phyloP scores from a whole-genome alignment of 805 yeast genomes.

The fission yeast (Schizosaccharomyces pombe) region DNA sequence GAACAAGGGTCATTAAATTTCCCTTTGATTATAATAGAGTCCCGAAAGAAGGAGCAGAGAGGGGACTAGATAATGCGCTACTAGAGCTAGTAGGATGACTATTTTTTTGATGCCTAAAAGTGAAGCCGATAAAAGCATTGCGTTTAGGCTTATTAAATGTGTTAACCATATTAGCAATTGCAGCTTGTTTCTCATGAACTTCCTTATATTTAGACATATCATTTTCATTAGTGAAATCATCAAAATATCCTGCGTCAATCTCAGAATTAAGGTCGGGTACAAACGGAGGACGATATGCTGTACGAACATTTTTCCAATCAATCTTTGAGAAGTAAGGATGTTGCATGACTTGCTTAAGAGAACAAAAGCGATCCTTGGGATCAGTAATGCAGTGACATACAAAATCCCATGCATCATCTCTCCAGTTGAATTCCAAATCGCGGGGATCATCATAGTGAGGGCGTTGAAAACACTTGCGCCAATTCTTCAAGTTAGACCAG shows the following conservation, averaged over 20 bases:
- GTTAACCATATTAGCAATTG: slow-evolving; percentile 38
- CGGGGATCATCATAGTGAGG: slow-evolving; percentile 34
- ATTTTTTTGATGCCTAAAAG: slow-evolving; percentile 59
- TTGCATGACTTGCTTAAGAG: background rate
- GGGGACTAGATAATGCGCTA: background rate
- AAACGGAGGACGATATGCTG: slow-evolving; percentile 37
- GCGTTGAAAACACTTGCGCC: slow-evolving; percentile 70
- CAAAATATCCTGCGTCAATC: slow-evolving; percentile 96
- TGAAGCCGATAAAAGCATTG: slow-evolving; percentile 74
- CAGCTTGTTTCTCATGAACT: slow-evolving; percentile 69
- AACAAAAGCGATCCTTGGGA: background rate
- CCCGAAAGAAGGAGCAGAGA: background rate
- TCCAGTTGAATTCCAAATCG: slow-evolving; percentile 3
- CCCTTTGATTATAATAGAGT: background rate
- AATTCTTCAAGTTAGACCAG: slow-evolving; percentile 72
- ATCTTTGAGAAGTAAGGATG: background rate
- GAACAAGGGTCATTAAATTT: too few relatives aligned
- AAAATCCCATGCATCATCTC: slow-evolving; percentile 5
- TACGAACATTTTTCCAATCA: background rate
- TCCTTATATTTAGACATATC: slow-evolving; percentile 96
- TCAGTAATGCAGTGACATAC: background rate
- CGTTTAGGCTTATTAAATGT: slow-evolving; percentile 22
- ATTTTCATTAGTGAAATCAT: slow-evolving; percentile 85
- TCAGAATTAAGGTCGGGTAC: slow-evolving; percentile 92
- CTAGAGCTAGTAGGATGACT: background rate